Base-by-base conservation (phyloP, 352 stramenopile species). In the Phytopythium montanum region DNA sequence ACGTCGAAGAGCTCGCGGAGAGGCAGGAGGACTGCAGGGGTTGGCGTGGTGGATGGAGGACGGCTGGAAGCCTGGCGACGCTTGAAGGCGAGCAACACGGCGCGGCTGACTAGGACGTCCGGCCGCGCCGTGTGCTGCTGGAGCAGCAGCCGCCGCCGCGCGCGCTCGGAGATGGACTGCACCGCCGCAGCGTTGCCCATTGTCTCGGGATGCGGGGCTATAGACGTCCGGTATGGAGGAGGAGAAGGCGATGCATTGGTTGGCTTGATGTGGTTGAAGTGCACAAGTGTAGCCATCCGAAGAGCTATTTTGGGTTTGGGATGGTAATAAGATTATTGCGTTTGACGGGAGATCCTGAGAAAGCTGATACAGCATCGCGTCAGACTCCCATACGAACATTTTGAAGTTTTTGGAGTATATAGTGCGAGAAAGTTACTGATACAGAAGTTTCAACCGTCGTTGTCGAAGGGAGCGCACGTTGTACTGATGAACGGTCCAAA, bases 391-490 rank as follows among this genome's bases (percentile, higher is more conserved):
- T 70, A 81, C 75, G 72, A 42, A 84, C 66, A 75, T 74, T 6
- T 70, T 58, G 2, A 51, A 1, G 34, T 2, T 1, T 1, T 9
- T 1, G 0, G 0, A 55, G 0, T 79, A 84, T 79, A 81, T 26
- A 54, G 9, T 18, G 10, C 3, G 36, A 61, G 46, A 13, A 1
- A 6, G 0, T 2, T 38, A 1, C 23, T 19, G 9, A 7, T 8
- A 6, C 0, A 2, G 0, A 45, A 1, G 25, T 6, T 49, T 26
- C 25, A 85, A 73, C 72, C 76, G 79, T 86, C 79, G 72, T 85
- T 88, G 79, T 88, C 79, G 79, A 81, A 79, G 78, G 79, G 74
- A 86, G 74, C 62, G 70, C 65, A 69, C 68, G 68, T 83, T 85
- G 76, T 81, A 62, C 74, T 75, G 59, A 88, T 88, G 79, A 88